Percentiles rank a stretch among this genome's conserved stretches.
phyloP scores from a whole-genome alignment of 1,139 yeast genomes.

The Magnusiomyces paraingens region DNA sequence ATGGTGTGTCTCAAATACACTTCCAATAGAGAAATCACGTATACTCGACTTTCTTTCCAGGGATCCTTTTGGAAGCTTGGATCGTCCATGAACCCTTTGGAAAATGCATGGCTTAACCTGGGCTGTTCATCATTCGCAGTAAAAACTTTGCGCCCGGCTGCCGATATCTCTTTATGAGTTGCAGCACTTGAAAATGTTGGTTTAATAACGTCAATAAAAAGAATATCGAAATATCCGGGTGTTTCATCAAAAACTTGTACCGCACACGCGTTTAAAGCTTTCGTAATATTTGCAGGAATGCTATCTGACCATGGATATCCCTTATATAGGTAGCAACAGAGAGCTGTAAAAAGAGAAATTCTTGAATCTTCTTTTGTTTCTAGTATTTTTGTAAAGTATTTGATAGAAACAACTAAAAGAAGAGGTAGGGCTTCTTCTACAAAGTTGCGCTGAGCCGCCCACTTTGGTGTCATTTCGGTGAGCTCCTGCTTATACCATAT shows the following conservation, averaged over 20 bases:
- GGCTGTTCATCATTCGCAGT: slow-evolving; percentile 5
- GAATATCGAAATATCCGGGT: background rate
- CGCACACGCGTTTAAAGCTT: background rate
- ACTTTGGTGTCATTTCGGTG: slow-evolving; percentile 12
- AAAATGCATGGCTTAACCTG: slow-evolving; percentile 1
- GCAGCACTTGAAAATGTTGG: slow-evolving; percentile 17
- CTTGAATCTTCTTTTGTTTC: background rate
- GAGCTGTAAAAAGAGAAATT: background rate
- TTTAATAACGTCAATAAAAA: slow-evolving; percentile 7
- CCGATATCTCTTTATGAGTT: slow-evolving; percentile 18
- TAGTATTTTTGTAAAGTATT: slow-evolving; percentile 1
- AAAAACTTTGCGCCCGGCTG: slow-evolving; percentile 19
- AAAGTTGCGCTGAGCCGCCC: slow-evolving; percentile 8
- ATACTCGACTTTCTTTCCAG: slow-evolving; percentile 35
- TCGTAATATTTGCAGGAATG: background rate
- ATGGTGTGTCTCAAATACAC: slow-evolving; percentile 25
- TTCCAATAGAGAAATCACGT: slow-evolving; percentile 30
- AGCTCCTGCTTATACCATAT: slow-evolving; percentile 20
- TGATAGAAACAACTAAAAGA: slow-evolving; percentile 10
- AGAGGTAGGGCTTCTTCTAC: slow-evolving; percentile 8
- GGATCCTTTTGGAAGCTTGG: slow-evolving; percentile 13
- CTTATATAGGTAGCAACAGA: slow-evolving; percentile 8
- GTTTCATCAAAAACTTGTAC: background rate
- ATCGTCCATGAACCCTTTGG: background rate
- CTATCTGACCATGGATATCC: slow-evolving; percentile 17